Base-by-base conservation (phyloP, 2,329 filamentous ascomycete genomes). In the Laburnicola sp. region DNA sequence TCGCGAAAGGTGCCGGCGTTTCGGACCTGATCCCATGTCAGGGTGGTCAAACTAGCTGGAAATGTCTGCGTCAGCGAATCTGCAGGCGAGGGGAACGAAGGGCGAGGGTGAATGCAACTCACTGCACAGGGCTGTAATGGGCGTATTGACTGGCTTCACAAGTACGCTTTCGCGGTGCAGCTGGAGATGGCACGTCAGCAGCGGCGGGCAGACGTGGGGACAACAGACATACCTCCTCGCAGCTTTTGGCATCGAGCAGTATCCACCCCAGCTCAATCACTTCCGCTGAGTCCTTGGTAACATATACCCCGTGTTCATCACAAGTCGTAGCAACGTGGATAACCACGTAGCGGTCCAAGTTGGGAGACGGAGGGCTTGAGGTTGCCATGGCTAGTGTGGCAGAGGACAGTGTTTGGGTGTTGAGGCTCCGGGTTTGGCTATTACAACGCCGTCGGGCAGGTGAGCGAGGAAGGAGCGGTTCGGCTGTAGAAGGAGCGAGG, bases 191-290 rank as follows among this genome's bases (percentile, higher is more conserved):
- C 53, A 53, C 27, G 74, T 72, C 62, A 70, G 68, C 56, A 48
- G 30, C 21, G 40, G 44, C 21, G 22, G 31, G 37, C 16, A 11
- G 37, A 37, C 7, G 31, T 39, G 50, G 60, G 50, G 48, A 49
- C 50, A 41, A 48, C 49, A 22, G 47, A 51, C 56, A 45, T 57
- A 96, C 92, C 88, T 97, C 92, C 66, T 97, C 92, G 66, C 91
- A 88, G 58, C 84, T 88, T 79, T 93, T 94, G 61, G 91, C 88
- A 73, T 97, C 92, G 58, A 97, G 82, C 69, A 99, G 79, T 71
- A 97, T 96, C 94, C 94, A 99, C 59, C 93, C 94, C 72, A 99
- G 83, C 83, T 99, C 94, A 75, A 99, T 99, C 62, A 99, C 94
- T 80, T 99, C 94, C 57, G 94, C 94, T 52, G 94, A 97, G 77